phyloP scores from a whole-genome alignment of 2,329 filamentous ascomycete genomes.

The Falciphora oryzae region DNA sequence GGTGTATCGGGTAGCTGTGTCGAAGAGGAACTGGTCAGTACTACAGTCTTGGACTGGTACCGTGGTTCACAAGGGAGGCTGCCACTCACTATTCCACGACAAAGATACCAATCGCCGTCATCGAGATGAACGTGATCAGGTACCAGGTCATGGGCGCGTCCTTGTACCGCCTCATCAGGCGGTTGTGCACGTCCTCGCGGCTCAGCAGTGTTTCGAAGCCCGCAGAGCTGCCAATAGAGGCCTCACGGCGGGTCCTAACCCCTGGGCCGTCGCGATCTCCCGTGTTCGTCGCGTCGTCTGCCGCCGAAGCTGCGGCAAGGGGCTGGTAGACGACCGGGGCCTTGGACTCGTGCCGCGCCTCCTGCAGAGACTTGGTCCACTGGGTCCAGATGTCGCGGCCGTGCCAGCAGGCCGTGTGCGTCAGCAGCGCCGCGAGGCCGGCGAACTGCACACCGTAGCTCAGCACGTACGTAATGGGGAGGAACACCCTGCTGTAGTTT shows the following conservation, averaged over 20 bases:
- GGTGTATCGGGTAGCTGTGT: conserved; percentile 65
- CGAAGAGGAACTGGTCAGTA: background rate
- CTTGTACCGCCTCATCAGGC: conserved; percentile 75
- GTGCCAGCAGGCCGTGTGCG: conserved; percentile 80
- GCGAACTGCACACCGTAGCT: conserved; percentile 86
- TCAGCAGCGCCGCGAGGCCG: conserved; percentile 69
- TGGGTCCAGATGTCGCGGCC: conserved; percentile 76
- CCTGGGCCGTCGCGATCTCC: background rate
- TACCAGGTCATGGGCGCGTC: conserved; percentile 83
- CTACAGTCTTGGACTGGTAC: background rate
- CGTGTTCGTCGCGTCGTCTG: conserved; percentile 15
- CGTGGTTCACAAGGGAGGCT: background rate
- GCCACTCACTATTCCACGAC: conserved; percentile 71
- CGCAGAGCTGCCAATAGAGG: conserved; percentile 17
- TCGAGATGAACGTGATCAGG: conserved; percentile 64
- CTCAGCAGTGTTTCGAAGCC: conserved; percentile 53
- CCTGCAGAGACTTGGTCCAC: conserved; percentile 63
- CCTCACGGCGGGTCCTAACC: background rate
- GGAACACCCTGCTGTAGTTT: conserved; percentile 76
- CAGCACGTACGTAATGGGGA: conserved; percentile 81
- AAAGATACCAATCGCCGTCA: conserved; percentile 75
- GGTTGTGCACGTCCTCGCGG: conserved; percentile 76
- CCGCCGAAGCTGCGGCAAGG: conserved; percentile 1
- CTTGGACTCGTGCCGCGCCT: conserved; percentile 48
- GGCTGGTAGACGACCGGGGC: conserved; percentile 11